Base-by-base conservation (phyloP, 805 yeast species). In the Ogataea pilisensis region DNA sequence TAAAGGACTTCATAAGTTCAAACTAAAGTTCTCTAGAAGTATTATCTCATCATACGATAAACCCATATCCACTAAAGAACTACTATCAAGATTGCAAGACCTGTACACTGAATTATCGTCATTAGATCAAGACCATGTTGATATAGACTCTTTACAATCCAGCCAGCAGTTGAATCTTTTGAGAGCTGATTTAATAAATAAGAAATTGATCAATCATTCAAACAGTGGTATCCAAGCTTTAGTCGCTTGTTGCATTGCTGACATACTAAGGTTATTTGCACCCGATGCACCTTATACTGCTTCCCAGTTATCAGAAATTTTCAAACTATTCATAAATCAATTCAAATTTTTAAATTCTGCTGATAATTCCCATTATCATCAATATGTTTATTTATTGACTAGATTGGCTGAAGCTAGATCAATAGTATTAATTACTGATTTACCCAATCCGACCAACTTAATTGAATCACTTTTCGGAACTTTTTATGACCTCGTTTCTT, bases 211-310 rank as follows among this genome's bases (percentile, higher is more conserved):
- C 2, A 67, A 64, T 27, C 82, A 81, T 53, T 70, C 76, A 36
- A 87, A 86, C 54, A 43, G 58, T 3, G 93, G 91, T 5, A 78
- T 89, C 7, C 83, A 80, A 48, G 78, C 90, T 0, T 76, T 69
- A 43, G 74, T 74, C 1, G 80, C 93, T 7, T 82, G 95, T 54
- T 80, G 93, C 47, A 47, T 88, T 7, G 71, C 88, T 5, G 95
- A 89, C 57, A 68, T 90, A 8, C 61, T 89, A 31, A 69, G 95
- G 43, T 60, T 90, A 13, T 82, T 73, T 53, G 96, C 95, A 0
- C 96, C 96, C 0, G 86, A 89, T 57, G 95, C 96, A 6, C 96
- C 97, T 4, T 89, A 74, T 60, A 77, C 84, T 2, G 78, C 80
- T 19, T 47, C 65, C 2, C 81, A 83, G 49, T 66, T 89, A 29